Conservation (phyloP, 345 rosid species). For the Linum trigynum region DNA sequence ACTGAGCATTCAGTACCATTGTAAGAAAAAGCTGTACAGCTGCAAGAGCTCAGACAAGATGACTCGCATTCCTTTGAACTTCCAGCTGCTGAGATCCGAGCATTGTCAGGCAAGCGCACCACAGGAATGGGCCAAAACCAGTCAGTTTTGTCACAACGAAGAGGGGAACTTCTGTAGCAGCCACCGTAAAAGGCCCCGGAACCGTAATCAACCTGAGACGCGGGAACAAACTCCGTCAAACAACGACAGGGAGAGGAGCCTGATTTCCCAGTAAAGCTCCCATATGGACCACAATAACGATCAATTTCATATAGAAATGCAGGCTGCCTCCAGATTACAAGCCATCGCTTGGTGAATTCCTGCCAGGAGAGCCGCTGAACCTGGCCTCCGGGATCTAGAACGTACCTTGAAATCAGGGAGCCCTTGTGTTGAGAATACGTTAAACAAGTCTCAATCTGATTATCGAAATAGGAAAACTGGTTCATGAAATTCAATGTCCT, state of each 20-base stretch:
- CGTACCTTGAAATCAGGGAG: constrained; percentile 27
- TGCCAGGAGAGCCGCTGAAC: constrained; percentile 40
- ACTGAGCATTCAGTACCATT: neutral
- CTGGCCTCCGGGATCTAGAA: constrained; percentile 57
- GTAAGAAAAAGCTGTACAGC: neutral
- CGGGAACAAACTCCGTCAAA: constrained; percentile 35
- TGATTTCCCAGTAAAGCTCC: constrained; percentile 36
- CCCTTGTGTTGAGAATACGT: constrained; percentile 31
- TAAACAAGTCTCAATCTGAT: constrained; percentile 48
- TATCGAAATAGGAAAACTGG: constrained; percentile 36
- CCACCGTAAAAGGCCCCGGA: constrained; percentile 49
- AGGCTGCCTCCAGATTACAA: constrained; percentile 57
- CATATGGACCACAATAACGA: constrained; percentile 58
- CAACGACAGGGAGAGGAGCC: constrained; percentile 39
- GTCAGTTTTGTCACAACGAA: constrained; percentile 36
- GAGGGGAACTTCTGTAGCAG: constrained; percentile 34
- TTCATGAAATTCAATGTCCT: constrained; percentile 33
- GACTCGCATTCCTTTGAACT: neutral
- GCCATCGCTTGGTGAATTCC: constrained; percentile 31
- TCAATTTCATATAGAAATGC: constrained; percentile 56
- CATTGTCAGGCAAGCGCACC: neutral
- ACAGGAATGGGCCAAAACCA: constrained; percentile 16
- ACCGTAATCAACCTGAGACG: constrained; percentile 33
- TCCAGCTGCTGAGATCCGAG: neutral
- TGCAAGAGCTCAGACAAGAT: neutral